These are phyloP conservation scores for Cardiosporidium cionae DNA, from an alignment of 169 alveolate species.

Conservation along the genomic window DNA sequence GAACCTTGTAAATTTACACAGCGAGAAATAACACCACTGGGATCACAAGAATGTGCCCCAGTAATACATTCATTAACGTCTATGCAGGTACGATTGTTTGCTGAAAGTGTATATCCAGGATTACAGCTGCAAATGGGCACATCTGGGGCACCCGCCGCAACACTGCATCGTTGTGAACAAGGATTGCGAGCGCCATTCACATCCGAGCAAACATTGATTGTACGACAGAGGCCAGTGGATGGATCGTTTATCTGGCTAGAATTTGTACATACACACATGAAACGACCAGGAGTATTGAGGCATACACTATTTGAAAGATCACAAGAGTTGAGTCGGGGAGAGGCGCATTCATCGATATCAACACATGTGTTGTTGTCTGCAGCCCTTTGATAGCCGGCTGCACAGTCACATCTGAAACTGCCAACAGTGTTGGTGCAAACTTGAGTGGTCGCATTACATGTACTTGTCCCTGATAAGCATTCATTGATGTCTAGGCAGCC, in stretches of 20 bases:
- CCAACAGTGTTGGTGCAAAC: not conserved
- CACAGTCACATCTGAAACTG: not conserved
- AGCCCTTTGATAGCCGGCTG: not conserved
- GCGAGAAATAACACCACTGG: not conserved
- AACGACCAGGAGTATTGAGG: slow-evolving; percentile 38
- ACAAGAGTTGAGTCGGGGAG: not conserved
- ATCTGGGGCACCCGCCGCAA: not conserved
- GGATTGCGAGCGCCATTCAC: not conserved
- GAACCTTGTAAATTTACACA: not conserved
- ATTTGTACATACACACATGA: slow-evolving; percentile 37
- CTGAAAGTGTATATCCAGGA: not conserved
- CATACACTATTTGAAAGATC: slow-evolving; percentile 21
- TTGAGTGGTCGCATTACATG: not conserved
- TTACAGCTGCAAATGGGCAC: not conserved
- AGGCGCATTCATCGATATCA: not conserved
- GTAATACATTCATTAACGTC: not conserved
- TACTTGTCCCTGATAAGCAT: no score
- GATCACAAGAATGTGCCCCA: not conserved
- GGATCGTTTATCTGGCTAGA: slow-evolving; percentile 22
- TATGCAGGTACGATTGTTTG: not conserved
- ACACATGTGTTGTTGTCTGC: not conserved
- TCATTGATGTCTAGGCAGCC: not conserved
- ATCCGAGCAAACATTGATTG: slow-evolving; percentile 38
- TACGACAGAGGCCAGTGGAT: slow-evolving; percentile 33
- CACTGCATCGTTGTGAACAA: not conserved